phyloP scores from a whole-genome alignment of 225 moss, liverwort and hornwort species.

The Pleurozium schreberi region DNA sequence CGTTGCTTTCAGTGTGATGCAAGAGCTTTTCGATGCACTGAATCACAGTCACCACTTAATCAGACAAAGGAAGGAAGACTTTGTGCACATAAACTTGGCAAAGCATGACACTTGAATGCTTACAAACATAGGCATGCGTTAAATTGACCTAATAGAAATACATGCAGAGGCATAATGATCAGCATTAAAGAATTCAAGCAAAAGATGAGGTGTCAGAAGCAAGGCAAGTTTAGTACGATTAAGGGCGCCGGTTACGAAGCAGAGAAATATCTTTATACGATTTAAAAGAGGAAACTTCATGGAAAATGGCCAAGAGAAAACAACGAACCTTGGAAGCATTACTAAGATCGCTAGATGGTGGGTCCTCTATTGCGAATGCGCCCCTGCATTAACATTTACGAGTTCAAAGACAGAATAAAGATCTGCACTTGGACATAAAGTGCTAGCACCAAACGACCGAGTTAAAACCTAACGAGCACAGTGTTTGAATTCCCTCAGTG shows the following conservation, averaged over 20 bases:
- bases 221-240: neutral
- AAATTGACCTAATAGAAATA: neutral
- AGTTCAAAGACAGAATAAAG: constrained; percentile 3
- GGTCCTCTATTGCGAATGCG: constrained; percentile 56
- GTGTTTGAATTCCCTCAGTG: neutral
- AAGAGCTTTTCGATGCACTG: constrained; percentile 58
- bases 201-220: neutral
- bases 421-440: neutral
- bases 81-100: neutral
- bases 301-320: neutral
- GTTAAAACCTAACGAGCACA: neutral
- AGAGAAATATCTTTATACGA: neutral
- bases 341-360: constrained; percentile 29
- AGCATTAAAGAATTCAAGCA: neutral
- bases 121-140: neutral
- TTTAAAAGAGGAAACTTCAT: neutral
- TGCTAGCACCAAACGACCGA: neutral
- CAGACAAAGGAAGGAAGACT: neutral
- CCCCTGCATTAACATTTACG: constrained; percentile 29
- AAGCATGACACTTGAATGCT: neutral
- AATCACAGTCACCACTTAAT: constrained; percentile 12
- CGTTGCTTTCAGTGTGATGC: constrained; percentile 64
- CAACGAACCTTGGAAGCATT: constrained; percentile 44
- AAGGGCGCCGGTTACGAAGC: neutral
- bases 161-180: neutral